Evolutionary conservation across 768 basidiomycete species (phyloP), one percentile per base, ranked within the genome.

Genomic region (Mycena vitilis): DNA sequence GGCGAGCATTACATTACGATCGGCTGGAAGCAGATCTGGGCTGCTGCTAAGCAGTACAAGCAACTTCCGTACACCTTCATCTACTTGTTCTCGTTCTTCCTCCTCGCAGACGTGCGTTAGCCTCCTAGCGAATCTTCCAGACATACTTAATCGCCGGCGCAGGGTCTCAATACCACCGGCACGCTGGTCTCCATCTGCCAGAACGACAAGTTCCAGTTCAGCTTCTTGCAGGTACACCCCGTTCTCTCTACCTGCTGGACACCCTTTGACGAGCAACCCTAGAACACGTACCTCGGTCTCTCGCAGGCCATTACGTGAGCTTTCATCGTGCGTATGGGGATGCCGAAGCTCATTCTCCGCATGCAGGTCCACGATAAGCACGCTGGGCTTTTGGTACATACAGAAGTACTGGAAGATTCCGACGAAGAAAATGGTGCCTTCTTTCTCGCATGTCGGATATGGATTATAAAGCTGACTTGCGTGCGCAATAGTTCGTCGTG

Each of bases 1-100:
- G 90, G 90, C 56, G 89, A 94, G 70, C 85, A 78, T 66, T 95
- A 95, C 73, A 68, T 95, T 34, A 93, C 93, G 0, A 87, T 96
- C 52, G 95, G 95, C 49, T 95, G 92, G 91, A 94, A 92, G 75
- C 93, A 95, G 90, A 93, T 95, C 58, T 95, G 93, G 89, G 81
- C 84, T 16, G 92, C 93, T 0, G 74, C 86, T 66, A 91, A 89
- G 73, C 89, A 95, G 68, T 94, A 91, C 78, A 91, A 88, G 78
- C 84, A 89, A 73, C 84, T 95, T 0, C 94, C 94, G 0, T 87
- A 91, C 78, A 96, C 94, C 1, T 95, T 95, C 76, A 84, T 89
- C 59, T 96, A 95, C 77, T 82, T 95, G 0, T 81, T 92, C 59
- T 80, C 89, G 0, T 92, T 88, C 79, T 94, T 93, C 83, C 83